Evolutionary conservation across 371 early-diverging fungal genomes (phyloP), one percentile per base, ranked within the genome.

Genomic region (Mortierella sp.): DNA sequence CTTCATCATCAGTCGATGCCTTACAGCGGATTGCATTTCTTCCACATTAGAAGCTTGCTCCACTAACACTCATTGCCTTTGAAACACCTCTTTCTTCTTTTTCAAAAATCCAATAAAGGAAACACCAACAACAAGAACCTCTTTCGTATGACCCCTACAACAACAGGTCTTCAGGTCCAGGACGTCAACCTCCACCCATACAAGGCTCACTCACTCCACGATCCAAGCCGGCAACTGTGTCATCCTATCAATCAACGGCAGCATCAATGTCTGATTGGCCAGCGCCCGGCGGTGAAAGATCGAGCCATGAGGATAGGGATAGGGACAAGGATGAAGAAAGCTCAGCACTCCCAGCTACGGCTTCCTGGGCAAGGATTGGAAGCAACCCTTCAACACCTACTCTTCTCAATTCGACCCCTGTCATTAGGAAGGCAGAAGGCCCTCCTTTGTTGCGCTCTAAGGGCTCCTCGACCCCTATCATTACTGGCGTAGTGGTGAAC

Each of bases 271-370:
- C 37, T 9, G 37, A 37, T 9, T 37, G 37, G 37, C 37, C 37
- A 37, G 37, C 37, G 3, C 37, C 37, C 9, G 37, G 37, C 9
- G 37, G 37, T 9, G 37, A 37, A 9, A 37, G 37, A 37, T 9
- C 3, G 9, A 37, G 37, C 37, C 37, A 37, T 57, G 50, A 71
- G 69, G 62, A 70, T 25, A 75, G 77, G 30, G 57, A 56, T 53
- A 60, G 11, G 26, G 56, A 44, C 7, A 15, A 4, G 23, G 5
- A 12, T 14, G 60, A 64, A n/a, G 57, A 64, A 43, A 25, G 19
- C 55, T 83, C 86, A 16, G 88, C 88, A n/a, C 66, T 88, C 37
- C 88, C 88, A 12, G 83, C 84, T 16, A 85, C 85, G 14, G 88
- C 88, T 18, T 86, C 88, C 5, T 88, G 88, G 88, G 88, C 83